Percentiles rank a stretch among this genome's conserved stretches.
Evolutionary conservation across 2,329 filamentous ascomycete species (phyloP).

Genomic region (Clonostachys byssicola): DNA sequence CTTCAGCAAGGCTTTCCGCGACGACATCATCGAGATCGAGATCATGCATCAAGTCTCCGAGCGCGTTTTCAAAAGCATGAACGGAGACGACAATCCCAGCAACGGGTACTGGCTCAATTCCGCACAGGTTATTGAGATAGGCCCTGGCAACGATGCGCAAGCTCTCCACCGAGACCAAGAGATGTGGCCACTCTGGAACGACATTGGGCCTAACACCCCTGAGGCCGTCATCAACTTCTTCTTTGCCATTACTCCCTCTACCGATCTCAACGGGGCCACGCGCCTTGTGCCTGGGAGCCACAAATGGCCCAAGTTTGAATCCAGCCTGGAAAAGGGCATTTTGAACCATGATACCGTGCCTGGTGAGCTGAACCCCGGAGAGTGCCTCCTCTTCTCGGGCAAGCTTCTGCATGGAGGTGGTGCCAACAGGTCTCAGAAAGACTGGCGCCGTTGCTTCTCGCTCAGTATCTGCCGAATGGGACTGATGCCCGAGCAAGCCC

Average conservation of each 20-base stretch:
- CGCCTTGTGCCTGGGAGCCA: constrained; percentile 11
- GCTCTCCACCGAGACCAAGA: constrained; percentile 14
- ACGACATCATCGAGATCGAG: constrained; percentile 26
- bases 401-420: constrained; percentile 29
- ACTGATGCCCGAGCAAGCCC: no score
- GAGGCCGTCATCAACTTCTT: constrained; percentile 9
- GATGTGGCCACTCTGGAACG: constrained; percentile 5
- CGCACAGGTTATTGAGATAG: constrained; percentile 15
- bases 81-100: neutral
- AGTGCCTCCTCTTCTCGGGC: constrained; percentile 29
- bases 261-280: constrained; percentile 10
- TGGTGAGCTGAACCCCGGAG: constrained; percentile 22
- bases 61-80: neutral
- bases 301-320: constrained; percentile 24
- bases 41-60: constrained; percentile 17
- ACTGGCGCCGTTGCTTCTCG: no score
- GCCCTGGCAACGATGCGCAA: constrained; percentile 12
- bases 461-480: no score
- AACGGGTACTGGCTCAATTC: constrained; percentile 18
- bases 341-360: constrained; percentile 13
- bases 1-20: constrained; percentile 24
- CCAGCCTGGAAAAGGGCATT: constrained; percentile 22
- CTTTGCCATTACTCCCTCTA: constrained; percentile 9
- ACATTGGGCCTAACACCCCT: constrained; percentile 4
- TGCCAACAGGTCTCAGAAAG: constrained; percentile 16